Conservation (phyloP, 1,284 basidiomycete species). For the Lentinus polychrous region DNA sequence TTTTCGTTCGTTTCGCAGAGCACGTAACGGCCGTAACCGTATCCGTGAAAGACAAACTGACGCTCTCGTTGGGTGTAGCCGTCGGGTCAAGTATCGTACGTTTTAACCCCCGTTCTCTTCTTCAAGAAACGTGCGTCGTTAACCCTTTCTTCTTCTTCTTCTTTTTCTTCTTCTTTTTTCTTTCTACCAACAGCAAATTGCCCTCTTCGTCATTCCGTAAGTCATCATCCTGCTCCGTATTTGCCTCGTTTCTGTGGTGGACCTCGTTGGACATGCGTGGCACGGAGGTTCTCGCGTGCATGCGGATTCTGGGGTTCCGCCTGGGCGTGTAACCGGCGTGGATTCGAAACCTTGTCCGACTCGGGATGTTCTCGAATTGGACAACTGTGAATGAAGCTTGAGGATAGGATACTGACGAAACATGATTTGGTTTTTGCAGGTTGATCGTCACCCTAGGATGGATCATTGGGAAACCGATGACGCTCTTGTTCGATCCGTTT, state of each 20-base stretch:
- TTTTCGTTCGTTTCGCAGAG: conserved; percentile 30
- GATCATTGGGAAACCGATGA: conserved; percentile 63
- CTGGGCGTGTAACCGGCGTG: too few relatives aligned
- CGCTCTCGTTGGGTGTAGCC: conserved; percentile 76
- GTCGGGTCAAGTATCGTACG: conserved; percentile 83
- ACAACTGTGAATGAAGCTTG: too few relatives aligned
- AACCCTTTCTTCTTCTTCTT: neutral
- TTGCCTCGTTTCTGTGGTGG: neutral
- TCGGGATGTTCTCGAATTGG: too few relatives aligned
- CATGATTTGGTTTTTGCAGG: conserved; percentile 29
- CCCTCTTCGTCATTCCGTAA: conserved; percentile 80
- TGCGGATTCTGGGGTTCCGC: too few relatives aligned
- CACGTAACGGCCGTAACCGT: conserved; percentile 79
- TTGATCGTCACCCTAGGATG: conserved; percentile 60
- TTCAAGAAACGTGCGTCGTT: too few relatives aligned
- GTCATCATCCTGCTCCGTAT: conserved; percentile 20
- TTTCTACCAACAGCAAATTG: conserved; percentile 69
- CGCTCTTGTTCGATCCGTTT: conserved; percentile 75
- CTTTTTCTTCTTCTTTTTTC: conserved; percentile 6
- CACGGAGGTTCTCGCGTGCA: neutral
- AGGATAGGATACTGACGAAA: too few relatives aligned
- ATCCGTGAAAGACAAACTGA: conserved; percentile 72
- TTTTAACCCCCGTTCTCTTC: conserved; percentile 18
- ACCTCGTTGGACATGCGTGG: neutral
- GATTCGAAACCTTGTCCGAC: too few relatives aligned